Base-by-base conservation (phyloP, 352 stramenopile genomes). In the Globisporangium polare region DNA sequence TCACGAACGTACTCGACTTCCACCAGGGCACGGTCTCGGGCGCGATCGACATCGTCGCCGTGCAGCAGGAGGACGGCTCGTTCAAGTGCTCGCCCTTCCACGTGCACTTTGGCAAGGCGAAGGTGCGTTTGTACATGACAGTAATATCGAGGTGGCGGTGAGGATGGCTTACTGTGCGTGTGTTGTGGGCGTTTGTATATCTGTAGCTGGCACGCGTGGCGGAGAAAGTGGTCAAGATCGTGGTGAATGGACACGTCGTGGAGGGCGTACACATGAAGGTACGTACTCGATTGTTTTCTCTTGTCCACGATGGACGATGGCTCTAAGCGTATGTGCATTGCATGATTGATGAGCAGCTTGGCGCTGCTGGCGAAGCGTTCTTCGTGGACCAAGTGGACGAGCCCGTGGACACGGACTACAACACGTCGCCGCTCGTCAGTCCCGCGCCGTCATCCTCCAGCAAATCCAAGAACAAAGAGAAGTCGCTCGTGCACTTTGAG, bases 11-110 rank as follows among this genome's bases (percentile, higher is more conserved):
- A 24, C 80, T 93, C 49, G 74, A 89, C 53, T 72, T 79, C 39
- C 71, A 89, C 51, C 74, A 85, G 43, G 81, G 75, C 57, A 74
- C 71, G 20, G 69, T 60, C 58, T 91, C 83, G 3, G 88, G 85
- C 41, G 88, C 86, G 41, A 87, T 94, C 61, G 86, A 96, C 67
- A 76, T 95, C n/a, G 80, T 96, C 51, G 80, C 73, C 15, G 81
- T 96, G 53, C 78, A 89, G 55, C 83, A 93, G 53, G 71, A 86
- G 26, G 83, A 87, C 65, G 80, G 80, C 35, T 54, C 60, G 10
- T 62, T 88, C 41, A 71, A 54, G 29, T 91, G 81, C 68, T 89
- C 88, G 50, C 86, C 84, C 17, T 95, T 94, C 69, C 79, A 91
- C 65, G 85, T 94, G 33, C 81, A 92, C 52, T 96, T 96, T 53